Evolutionary conservation across 1,139 yeast genomes (phyloP).

Genomic region (Sugiyamaella novakii): DNA sequence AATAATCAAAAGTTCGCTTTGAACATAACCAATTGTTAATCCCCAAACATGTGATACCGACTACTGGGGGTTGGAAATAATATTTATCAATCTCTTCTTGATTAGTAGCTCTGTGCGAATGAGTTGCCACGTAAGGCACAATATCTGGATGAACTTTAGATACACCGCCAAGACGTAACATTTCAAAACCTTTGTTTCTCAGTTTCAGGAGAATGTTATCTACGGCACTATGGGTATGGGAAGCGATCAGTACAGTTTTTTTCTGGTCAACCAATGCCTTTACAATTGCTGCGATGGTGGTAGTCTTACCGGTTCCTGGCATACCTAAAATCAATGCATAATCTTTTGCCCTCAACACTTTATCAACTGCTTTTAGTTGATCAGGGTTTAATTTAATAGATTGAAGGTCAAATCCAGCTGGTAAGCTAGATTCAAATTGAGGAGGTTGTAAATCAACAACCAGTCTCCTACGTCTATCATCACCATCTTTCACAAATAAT

Average conservation of each 20-base stretch:
- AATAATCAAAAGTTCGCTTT: conserved; percentile 72
- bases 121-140: conserved; percentile 54
- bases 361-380: conserved; percentile 68
- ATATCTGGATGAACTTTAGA: conserved; percentile 64
- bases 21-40: conserved; percentile 57
- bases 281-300: conserved; percentile 79
- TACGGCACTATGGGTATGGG: conserved; percentile 95
- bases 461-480: conserved; percentile 52
- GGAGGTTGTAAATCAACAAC: conserved; percentile 65
- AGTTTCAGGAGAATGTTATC: conserved; percentile 85
- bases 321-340: conserved; percentile 85
- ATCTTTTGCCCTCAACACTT: conserved; percentile 66
- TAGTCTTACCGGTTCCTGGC: conserved; percentile 99
- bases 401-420: conserved; percentile 13
- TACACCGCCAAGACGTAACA: conserved; percentile 44
- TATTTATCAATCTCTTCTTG: conserved; percentile 47
- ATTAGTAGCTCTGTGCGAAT: conserved; percentile 30
- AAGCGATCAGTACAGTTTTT: conserved; percentile 73
- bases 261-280: conserved; percentile 58
- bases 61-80: conserved; percentile 65
- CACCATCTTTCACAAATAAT: conserved; percentile 62
- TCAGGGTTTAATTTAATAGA: conserved; percentile 56
- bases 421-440: conserved; percentile 38
- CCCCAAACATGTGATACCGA: conserved; percentile 88
- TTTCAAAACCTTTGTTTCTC: conserved; percentile 51